Percentiles rank a stretch among this genome's conserved stretches.
These are phyloP conservation scores for Saturnispora hagleri DNA, from an alignment of 805 yeast species.

Conservation along the genomic window DNA sequence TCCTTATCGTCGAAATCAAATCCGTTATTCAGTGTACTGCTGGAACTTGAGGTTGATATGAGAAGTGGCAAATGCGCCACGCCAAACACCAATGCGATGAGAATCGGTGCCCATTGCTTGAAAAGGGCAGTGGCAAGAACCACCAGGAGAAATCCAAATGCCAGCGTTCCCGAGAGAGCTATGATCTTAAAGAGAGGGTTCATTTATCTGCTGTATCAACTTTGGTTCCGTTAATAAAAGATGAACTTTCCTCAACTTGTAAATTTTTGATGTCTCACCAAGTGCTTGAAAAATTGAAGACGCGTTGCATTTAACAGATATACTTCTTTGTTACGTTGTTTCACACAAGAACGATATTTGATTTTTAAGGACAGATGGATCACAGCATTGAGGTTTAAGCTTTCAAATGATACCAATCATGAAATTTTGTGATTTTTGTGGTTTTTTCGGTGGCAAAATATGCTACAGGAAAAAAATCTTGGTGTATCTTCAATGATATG, in stretches of 20 bases:
- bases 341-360: not conserved
- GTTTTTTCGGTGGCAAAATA: constrained; percentile 6
- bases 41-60: constrained; percentile 38
- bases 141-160: constrained; percentile 83
- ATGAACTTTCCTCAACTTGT: not conserved
- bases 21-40: constrained; percentile 26
- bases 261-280: not conserved
- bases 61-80: constrained; percentile 69
- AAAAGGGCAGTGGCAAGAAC: constrained; percentile 81
- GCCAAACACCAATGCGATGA: constrained; percentile 53
- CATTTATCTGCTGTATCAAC: constrained; percentile 7
- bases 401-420: not conserved
- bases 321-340: not conserved
- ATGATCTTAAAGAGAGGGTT: constrained; percentile 73
- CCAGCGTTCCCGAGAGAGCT: constrained; percentile 65
- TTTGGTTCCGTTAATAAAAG: not conserved
- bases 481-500: not conserved
- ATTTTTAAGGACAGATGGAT: not conserved
- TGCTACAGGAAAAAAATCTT: not conserved
- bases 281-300: too few species aligned
- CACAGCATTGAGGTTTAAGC: not conserved
- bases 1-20: constrained; percentile 30
- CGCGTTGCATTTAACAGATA: not conserved
- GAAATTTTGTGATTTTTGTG: not conserved
- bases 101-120: constrained; percentile 86